These are phyloP conservation scores for Fomitopsis schrenkii DNA, from an alignment of 1,284 basidiomycete genomes.

Conservation along the genomic window DNA sequence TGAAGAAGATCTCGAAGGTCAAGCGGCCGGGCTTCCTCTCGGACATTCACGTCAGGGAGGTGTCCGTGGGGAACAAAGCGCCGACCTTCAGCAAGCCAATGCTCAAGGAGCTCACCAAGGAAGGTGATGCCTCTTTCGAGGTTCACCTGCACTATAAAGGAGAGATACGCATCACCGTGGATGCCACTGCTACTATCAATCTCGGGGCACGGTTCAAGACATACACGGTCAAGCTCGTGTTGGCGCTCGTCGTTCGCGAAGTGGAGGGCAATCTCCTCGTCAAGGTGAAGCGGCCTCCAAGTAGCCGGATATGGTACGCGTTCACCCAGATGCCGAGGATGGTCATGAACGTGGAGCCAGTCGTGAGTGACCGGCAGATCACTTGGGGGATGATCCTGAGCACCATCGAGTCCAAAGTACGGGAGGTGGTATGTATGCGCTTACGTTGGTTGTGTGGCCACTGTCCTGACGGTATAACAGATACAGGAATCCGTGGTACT, in stretches of 20 bases:
- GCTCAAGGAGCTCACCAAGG: slow-evolving; percentile 92
- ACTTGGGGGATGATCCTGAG: slow-evolving; percentile 91
- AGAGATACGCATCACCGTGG: slow-evolving; percentile 84
- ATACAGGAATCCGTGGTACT: slow-evolving; percentile 91
- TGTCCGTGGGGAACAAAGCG: slow-evolving; percentile 81
- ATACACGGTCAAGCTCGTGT: slow-evolving; percentile 84
- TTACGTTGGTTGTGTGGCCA: not conserved
- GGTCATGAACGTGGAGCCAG: slow-evolving; percentile 86
- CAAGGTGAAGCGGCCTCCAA: slow-evolving; percentile 93
- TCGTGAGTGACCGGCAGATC: slow-evolving; percentile 89
- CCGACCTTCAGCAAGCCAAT: slow-evolving; percentile 92
- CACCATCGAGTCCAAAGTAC: slow-evolving; percentile 85
- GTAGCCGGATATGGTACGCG: slow-evolving; percentile 95
- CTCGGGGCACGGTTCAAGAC: slow-evolving; percentile 81
- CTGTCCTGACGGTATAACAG: slow-evolving; percentile 37
- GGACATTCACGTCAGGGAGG: slow-evolving; percentile 84
- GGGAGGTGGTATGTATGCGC: slow-evolving; percentile 73
- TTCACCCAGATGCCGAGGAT: slow-evolving; percentile 93
- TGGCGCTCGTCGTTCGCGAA: slow-evolving; percentile 84
- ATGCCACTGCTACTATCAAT: slow-evolving; percentile 85
- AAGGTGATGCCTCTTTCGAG: slow-evolving; percentile 90
- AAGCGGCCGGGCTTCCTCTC: slow-evolving; percentile 85
- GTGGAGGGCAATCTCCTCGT: slow-evolving; percentile 89
- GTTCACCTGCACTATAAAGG: slow-evolving; percentile 82
- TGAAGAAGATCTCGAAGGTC: slow-evolving; percentile 91